phyloP scores from a whole-genome alignment of 2,329 filamentous ascomycete genomes.

The Myriosclerotinia scirpicola region DNA sequence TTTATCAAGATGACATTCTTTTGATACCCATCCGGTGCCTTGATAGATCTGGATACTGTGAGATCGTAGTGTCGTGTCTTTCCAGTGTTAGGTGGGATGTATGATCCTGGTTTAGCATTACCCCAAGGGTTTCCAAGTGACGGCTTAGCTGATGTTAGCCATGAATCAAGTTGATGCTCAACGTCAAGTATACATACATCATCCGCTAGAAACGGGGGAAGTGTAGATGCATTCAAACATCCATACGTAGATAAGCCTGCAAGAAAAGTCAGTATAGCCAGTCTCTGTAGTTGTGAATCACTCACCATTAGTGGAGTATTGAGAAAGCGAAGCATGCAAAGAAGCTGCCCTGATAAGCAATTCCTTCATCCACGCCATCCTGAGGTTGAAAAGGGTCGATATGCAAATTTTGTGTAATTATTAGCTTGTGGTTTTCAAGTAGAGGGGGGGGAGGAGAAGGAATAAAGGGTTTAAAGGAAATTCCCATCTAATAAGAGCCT shows the following conservation, averaged over 20 bases:
- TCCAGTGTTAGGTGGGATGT: constrained; percentile 41
- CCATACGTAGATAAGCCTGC: constrained; percentile 36
- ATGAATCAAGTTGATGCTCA: neutral
- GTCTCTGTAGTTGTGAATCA: neutral
- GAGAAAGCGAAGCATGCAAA: constrained; percentile 20
- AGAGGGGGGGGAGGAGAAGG: neutral
- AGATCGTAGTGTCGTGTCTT: constrained; percentile 41
- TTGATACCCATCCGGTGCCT: constrained; percentile 43
- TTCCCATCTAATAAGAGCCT: neutral
- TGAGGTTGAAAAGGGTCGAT: neutral
- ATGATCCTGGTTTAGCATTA: constrained; percentile 39
- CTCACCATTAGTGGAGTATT: constrained; percentile 23
- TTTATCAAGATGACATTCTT: constrained; percentile 54
- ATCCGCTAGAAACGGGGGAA: constrained; percentile 47
- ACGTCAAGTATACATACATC: constrained; percentile 37
- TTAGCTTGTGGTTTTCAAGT: neutral
- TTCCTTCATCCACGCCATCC: constrained; percentile 20
- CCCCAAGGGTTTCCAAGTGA: constrained; percentile 55
- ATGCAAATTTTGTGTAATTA: constrained; percentile 7
- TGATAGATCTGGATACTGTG: constrained; percentile 35
- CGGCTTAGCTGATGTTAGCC: neutral
- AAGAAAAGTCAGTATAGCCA: neutral
- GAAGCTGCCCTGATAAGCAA: constrained; percentile 18
- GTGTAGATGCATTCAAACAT: constrained; percentile 37
- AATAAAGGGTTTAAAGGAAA: constrained; percentile 8